Evolutionary conservation across 2,329 filamentous ascomycete genomes (phyloP).

Genomic region (Talaromyces pinophilus): DNA sequence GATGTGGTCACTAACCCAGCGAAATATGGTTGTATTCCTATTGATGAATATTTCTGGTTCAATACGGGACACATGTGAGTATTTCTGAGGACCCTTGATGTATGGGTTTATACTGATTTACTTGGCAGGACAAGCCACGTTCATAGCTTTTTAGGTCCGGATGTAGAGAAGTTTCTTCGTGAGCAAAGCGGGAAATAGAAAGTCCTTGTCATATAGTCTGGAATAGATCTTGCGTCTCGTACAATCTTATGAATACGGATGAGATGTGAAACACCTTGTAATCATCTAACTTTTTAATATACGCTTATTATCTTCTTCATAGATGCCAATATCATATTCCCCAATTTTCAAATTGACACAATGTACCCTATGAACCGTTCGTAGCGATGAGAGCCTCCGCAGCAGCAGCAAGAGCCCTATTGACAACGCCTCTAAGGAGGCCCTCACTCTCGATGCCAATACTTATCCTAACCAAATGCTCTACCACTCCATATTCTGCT

Average conservation of each 20-base stretch:
- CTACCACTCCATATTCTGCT: constrained; percentile 30
- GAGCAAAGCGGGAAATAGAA: background rate
- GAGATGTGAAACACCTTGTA: background rate
- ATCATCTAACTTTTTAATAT: background rate
- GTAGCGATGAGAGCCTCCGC: background rate
- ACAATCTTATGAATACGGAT: background rate
- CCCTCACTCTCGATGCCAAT: constrained; percentile 26
- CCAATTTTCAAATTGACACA: background rate
- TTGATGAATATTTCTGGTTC: background rate
- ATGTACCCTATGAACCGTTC: background rate
- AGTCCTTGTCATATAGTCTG: background rate
- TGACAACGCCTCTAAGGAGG: background rate
- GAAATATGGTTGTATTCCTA: background rate
- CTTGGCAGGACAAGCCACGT: background rate
- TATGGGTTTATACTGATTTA: background rate
- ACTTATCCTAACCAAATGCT: constrained; percentile 29
- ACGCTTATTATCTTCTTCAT: background rate
- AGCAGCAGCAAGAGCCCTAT: constrained; percentile 8
- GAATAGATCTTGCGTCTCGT: background rate
- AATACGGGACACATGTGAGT: background rate
- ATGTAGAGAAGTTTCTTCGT: background rate
- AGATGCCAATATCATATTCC: background rate
- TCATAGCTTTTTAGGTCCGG: background rate
- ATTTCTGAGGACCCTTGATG: background rate
- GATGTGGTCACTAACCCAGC: background rate